Evolutionary conservation across 768 basidiomycete genomes (phyloP), one percentile per base, ranked within the genome.

Genomic region (Tulasnella sp.): DNA sequence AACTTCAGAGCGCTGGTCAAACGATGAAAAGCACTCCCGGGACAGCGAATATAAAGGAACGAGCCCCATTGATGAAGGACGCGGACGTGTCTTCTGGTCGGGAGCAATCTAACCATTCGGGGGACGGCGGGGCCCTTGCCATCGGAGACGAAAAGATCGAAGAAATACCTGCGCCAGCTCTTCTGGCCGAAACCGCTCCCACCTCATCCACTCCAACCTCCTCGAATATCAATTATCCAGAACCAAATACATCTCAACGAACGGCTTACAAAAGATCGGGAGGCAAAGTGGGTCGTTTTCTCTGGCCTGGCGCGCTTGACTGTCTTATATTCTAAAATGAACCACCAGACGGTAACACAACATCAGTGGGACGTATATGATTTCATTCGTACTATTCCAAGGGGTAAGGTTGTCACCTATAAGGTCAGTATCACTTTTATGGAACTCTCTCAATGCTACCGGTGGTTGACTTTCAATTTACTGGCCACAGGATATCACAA

Each of bases 341-440:
- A 80, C 77, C 19, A 12, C 78, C 36, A 89, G 89, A 82, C 80
- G 71, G 71, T 90, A 38, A 87, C 88, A 34, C 79, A 83, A 2
- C 85, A 89, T 80, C 88, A 87, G 77, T 90, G 89, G 89, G 86
- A 84, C 12, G 88, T 90, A 0, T 90, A 90, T 73, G 89, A 90
- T 79, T 86, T 86, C 76, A 80, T 84, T 5, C 79, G 82, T 52
- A 85, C 82, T 0, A 87, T 90, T 34, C 89, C 89, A 0, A 78
- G 70, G 0, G 89, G 89, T 0, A 86, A 84, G 54, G 87, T 90
- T 0, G 85, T 85, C 29, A 90, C 89, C 0, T 90, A 90, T 79
- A 89, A 89, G 74, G 79, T 77, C 38, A 25, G 68, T 1, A 8
- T n/a, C 2, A 12, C 52, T 7, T 12, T 22, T 22, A 9, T 42